Conservation (phyloP, 2,329 filamentous ascomycete genomes). For the Pezicula carpinea region DNA sequence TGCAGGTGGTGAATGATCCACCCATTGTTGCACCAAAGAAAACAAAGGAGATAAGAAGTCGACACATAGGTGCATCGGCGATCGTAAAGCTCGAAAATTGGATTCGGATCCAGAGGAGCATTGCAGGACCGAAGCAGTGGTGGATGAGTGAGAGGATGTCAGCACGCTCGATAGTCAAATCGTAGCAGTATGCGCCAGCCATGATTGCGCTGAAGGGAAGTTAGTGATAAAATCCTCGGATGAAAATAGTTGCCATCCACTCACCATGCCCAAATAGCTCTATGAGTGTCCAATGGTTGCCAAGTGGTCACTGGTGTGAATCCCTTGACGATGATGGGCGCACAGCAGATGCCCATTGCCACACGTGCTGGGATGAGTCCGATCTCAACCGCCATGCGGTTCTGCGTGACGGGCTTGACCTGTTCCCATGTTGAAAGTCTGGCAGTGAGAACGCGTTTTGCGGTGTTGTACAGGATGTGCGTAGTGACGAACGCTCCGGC, state of each 20-base stretch:
- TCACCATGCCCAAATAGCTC: slow-evolving; percentile 4
- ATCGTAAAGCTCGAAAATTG: neutral
- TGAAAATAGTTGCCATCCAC: neutral
- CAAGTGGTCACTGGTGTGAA: slow-evolving; percentile 1
- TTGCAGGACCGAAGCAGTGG: slow-evolving; percentile 3
- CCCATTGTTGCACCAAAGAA: slow-evolving; percentile 4
- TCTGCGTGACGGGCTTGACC: neutral
- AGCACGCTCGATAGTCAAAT: slow-evolving; percentile 2
- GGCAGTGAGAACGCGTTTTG: neutral
- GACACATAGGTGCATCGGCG: slow-evolving; percentile 1
- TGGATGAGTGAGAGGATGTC: slow-evolving; percentile 6
- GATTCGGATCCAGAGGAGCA: slow-evolving; percentile 4
- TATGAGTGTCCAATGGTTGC: slow-evolving; percentile 1
- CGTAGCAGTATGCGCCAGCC: slow-evolving; percentile 2
- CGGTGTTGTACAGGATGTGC: neutral
- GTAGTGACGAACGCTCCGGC: slow-evolving; percentile 1
- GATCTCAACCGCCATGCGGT: slow-evolving; percentile 1
- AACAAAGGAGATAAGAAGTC: slow-evolving; percentile 1
- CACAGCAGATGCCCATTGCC: slow-evolving; percentile 1
- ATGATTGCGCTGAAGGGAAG: slow-evolving; percentile 1
- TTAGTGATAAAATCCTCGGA: neutral
- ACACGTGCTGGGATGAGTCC: neutral
- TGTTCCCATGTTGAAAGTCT: neutral
- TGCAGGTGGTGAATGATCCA: neutral
- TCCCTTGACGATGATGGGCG: slow-evolving; percentile 1